These are phyloP conservation scores for Glonium stellatum DNA, from an alignment of 495 filamentous ascomycete genomes.

Conservation along the genomic window DNA sequence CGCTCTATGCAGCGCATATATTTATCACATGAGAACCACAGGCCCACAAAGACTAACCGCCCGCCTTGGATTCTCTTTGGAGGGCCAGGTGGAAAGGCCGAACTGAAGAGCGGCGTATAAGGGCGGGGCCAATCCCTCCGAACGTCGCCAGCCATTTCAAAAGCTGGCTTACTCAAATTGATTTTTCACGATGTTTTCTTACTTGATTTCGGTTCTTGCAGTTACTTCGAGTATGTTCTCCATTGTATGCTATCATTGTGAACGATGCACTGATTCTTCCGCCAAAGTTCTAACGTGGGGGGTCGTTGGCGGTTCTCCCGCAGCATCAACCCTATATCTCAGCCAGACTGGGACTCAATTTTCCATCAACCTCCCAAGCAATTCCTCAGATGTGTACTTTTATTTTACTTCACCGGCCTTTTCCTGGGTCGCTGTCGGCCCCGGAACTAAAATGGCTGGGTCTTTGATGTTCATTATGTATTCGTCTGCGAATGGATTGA, in stretches of 20 bases:
- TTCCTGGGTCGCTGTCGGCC: constrained; percentile 26
- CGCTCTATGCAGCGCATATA: too few relatives aligned
- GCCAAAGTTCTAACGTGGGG: background rate
- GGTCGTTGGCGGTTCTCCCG: background rate
- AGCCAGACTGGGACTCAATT: constrained; percentile 23
- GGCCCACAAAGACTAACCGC: too few relatives aligned
- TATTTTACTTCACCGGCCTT: constrained; percentile 25
- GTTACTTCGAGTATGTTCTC: background rate
- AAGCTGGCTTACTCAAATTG: background rate
- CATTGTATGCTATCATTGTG: background rate
- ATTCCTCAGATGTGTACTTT: constrained; percentile 17
- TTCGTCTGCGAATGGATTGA: constrained; percentile 17
- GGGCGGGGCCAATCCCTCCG: background rate
- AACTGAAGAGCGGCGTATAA: background rate
- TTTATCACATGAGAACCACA: too few relatives aligned
- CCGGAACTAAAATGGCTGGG: constrained; percentile 21
- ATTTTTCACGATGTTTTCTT: background rate
- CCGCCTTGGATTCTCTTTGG: too few relatives aligned
- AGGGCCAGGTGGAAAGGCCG: background rate
- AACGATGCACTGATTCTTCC: background rate
- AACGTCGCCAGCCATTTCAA: background rate
- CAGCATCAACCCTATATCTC: constrained; percentile 24
- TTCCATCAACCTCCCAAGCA: constrained; percentile 23
- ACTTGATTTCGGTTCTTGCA: background rate
- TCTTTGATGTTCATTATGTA: constrained; percentile 26